These are phyloP conservation scores for Fraxinus nigra DNA, from an alignment of 305 asterid species.

Conservation along the genomic window DNA sequence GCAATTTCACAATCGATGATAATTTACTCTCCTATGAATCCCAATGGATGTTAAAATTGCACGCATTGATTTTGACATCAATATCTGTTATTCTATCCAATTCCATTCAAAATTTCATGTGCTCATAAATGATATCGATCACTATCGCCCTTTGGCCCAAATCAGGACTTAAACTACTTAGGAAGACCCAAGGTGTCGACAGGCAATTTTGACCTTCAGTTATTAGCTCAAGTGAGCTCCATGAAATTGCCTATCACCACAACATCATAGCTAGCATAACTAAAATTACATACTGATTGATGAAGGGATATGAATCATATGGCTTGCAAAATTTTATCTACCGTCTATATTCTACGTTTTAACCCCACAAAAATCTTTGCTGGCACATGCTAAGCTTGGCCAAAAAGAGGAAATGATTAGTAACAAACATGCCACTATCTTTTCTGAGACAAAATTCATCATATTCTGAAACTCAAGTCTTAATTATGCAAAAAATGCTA, in stretches of 20 bases:
- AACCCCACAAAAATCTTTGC: neutral
- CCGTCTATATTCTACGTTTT: neutral
- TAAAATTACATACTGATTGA: neutral
- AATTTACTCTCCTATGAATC: neutral
- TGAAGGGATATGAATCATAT: neutral
- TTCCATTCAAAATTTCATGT: neutral
- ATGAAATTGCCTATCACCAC: neutral
- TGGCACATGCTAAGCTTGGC: neutral
- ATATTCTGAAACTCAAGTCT: neutral
- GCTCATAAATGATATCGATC: neutral
- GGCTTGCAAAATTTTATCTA: neutral
- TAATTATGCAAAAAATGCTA: neutral
- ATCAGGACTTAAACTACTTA: neutral
- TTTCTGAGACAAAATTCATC: neutral
- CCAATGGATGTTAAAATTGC: neutral
- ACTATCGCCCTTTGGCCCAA: neutral
- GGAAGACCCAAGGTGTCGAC: neutral
- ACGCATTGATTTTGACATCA: neutral
- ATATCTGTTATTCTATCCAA: neutral
- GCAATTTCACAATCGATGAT: neutral
- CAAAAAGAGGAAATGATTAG: neutral
- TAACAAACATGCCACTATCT: neutral
- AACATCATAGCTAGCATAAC: neutral
- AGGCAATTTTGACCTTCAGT: neutral
- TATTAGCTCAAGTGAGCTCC: neutral